Percentiles rank a stretch among this genome's conserved stretches.
These are phyloP conservation scores for Selaginella moellendorffii DNA, from an alignment of 75 land plant genomes.

Conservation along the genomic window DNA sequence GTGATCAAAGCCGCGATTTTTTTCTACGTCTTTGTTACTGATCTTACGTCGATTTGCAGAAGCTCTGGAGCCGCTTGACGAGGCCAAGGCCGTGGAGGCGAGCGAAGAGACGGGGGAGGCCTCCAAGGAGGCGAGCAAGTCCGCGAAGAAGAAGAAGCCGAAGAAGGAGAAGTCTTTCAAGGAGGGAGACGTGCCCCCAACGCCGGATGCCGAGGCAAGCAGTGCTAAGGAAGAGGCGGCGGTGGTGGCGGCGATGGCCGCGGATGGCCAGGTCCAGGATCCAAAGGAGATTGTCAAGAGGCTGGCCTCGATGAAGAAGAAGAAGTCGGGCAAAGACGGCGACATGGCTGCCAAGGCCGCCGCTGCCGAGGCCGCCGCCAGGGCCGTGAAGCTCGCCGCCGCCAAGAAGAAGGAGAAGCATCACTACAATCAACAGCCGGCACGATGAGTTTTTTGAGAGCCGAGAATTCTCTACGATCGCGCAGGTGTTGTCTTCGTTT, in stretches of 20 bases:
- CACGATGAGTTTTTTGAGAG: no score
- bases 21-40: no score
- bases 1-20: no score
- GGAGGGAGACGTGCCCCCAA: no score
- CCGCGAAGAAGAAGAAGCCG: constrained; percentile 22
- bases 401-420: constrained; percentile 96
- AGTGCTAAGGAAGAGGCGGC: constrained; percentile 12
- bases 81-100: background rate
- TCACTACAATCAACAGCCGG: constrained; percentile 97
- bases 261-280: constrained; percentile 30
- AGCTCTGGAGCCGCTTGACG: background rate
- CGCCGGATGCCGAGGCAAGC: constrained; percentile 23
- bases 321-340: constrained; percentile 65
- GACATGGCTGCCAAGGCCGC: constrained; percentile 89
- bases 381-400: constrained; percentile 86
- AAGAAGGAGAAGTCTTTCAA: constrained; percentile 76
- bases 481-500: no score
- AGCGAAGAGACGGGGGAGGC: background rate
- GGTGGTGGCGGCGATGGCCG: constrained; percentile 21
- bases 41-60: background rate
- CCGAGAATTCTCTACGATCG: no score
- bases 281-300: constrained; percentile 80
- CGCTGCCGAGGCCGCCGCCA: constrained; percentile 77
- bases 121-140: background rate
- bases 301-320: constrained; percentile 72